These are phyloP conservation scores for Collybia sordida DNA, from an alignment of 768 basidiomycete genomes.

Conservation along the genomic window DNA sequence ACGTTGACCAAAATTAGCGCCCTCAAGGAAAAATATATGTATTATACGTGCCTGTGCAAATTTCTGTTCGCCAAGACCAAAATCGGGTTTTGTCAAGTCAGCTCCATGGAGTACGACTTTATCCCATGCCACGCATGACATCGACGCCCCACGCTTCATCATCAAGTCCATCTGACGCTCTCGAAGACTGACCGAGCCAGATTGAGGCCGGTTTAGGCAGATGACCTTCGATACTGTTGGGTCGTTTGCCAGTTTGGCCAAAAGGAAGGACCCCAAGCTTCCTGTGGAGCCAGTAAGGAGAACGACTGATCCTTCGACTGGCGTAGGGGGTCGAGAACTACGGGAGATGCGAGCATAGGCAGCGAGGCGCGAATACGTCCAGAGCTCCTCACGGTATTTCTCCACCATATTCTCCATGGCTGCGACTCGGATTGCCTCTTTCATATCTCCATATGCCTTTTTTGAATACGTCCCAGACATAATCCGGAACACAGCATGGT, in stretches of 20 bases:
- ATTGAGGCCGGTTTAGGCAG: conserved; percentile 26
- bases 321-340: conserved; percentile 2
- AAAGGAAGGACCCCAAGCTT: conserved; percentile 32
- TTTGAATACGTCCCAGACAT: conserved; percentile 15
- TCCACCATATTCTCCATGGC: conserved; percentile 28
- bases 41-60: conserved; percentile 22
- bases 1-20: conserved; percentile 4
- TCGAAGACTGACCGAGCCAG: conserved; percentile 10
- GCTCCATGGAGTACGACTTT: conserved; percentile 28
- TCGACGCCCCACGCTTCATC: conserved; percentile 25
- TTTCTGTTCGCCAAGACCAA: conserved; percentile 22
- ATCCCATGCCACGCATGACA: conserved; percentile 23
- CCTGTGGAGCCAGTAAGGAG: conserved; percentile 39
- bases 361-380: conserved; percentile 10
- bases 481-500: conserved; percentile 16
- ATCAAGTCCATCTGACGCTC: conserved; percentile 28
- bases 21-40: neutral
- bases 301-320: conserved; percentile 20
- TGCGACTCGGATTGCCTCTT: conserved; percentile 15
- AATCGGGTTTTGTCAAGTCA: conserved; percentile 22
- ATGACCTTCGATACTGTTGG: conserved; percentile 25
- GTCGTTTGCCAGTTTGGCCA: conserved; percentile 25
- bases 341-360: conserved; percentile 11
- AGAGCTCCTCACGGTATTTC: conserved; percentile 18
- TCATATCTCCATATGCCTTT: neutral